Conservation (phyloP, 257 asterid genomes). For the Nicotiana tabacum region DNA sequence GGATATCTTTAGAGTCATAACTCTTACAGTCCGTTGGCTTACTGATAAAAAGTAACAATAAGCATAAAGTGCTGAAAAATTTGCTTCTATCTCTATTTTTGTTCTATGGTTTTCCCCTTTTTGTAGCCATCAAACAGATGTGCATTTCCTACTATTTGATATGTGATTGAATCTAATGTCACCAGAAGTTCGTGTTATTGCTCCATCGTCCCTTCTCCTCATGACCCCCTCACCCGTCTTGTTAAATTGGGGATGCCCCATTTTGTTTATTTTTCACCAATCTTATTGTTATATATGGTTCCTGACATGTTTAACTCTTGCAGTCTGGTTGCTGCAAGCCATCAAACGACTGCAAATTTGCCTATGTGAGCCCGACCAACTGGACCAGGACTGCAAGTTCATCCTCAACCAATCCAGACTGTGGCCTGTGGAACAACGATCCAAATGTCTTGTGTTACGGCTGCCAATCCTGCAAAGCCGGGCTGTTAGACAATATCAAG, state of each 20-base stretch:
- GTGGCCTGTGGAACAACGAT: slow-evolving; percentile 57
- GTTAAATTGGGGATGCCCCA: background rate
- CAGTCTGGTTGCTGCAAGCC: slow-evolving; percentile 99
- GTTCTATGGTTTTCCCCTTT: background rate
- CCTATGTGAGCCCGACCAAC: slow-evolving; percentile 62
- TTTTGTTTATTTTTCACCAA: background rate
- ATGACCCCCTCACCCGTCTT: background rate
- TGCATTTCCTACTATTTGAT: background rate
- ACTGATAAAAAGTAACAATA: too few species aligned
- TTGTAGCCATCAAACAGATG: background rate
- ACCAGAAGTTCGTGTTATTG: background rate
- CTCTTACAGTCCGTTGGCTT: background rate
- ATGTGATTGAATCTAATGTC: background rate
- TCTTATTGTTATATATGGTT: background rate
- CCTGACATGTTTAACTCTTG: background rate
- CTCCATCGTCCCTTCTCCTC: background rate
- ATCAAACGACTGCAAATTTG: slow-evolving; percentile 58
- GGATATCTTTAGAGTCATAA: background rate
- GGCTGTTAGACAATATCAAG: slow-evolving; percentile 78
- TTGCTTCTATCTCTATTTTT: background rate
- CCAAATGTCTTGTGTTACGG: slow-evolving; percentile 49
- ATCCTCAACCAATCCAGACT: slow-evolving; percentile 43
- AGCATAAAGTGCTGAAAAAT: too few species aligned
- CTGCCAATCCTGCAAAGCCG: slow-evolving; percentile 86
- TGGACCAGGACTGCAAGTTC: slow-evolving; percentile 44